These are phyloP conservation scores for Ceratobasidium sp. DNA, from an alignment of 1,284 basidiomycete genomes.

Conservation along the genomic window DNA sequence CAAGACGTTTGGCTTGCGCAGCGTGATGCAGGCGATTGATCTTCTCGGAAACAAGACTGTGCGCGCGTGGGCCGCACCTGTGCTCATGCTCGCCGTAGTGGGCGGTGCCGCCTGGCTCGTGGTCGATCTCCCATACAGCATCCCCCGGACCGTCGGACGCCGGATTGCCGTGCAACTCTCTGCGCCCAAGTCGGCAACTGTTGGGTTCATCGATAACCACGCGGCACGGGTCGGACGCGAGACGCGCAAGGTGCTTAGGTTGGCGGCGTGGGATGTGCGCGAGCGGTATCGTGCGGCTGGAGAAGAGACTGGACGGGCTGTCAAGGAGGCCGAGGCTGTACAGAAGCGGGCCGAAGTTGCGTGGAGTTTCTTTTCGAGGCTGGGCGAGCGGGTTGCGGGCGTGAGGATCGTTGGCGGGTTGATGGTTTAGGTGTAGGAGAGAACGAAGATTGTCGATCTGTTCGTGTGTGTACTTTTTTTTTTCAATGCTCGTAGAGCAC, in stretches of 20 bases:
- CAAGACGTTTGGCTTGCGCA: constrained; percentile 81
- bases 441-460: neutral
- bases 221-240: constrained; percentile 82
- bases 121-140: constrained; percentile 88
- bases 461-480: constrained; percentile 40
- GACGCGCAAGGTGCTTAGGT: constrained; percentile 92
- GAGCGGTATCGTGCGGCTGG: constrained; percentile 86
- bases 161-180: constrained; percentile 74
- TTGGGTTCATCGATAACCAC: constrained; percentile 76
- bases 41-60: constrained; percentile 85
- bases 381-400: constrained; percentile 68
- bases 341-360: constrained; percentile 78
- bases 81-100: constrained; percentile 80
- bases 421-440: constrained; percentile 19
- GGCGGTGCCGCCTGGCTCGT: constrained; percentile 88
- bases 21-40: constrained; percentile 84
- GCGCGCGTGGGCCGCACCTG: constrained; percentile 89
- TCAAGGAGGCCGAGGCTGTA: constrained; percentile 80
- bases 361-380: constrained; percentile 74
- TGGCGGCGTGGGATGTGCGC: constrained; percentile 92
- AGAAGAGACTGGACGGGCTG: constrained; percentile 81
- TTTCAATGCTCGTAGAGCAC: neutral
- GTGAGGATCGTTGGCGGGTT: constrained; percentile 58
- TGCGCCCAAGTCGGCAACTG: constrained; percentile 53
- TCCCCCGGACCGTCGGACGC: constrained; percentile 92